Base-by-base conservation (phyloP, 441 rosid species). In the Euphorbia corollata region DNA sequence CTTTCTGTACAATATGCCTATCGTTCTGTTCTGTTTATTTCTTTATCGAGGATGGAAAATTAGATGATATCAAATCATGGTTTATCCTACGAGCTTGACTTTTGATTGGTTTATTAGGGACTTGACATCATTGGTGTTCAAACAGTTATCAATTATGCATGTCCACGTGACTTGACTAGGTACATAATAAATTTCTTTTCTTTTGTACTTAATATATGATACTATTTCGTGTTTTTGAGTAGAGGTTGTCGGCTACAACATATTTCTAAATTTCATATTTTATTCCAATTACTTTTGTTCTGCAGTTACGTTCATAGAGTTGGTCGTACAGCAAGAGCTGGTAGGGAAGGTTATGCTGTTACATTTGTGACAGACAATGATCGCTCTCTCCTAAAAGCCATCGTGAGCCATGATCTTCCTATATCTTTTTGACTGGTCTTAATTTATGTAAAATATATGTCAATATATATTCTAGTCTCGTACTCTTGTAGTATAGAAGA, bases 111-210 rank as follows among this genome's bases (percentile, higher is more conserved):
- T 72, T 69, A 70, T 77, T 15, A 92, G 97, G 99, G 98, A 66
- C 96, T 95, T 74, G 98, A 95, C 75, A 90, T 95, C 71, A 81
- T 92, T 83, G 99, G 99, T 72, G 99, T 95, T 74, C 87, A 92
- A 73, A 90, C 99, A 36, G 97, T 88, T 76, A 90, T 95, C 71
- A 95, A 92, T 73, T 92, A 83, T 79, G 92, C 98, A 59, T 95
- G 99, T 77, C 99, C 99, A 59, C 91, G 95, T 71, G 99, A 94
- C 78, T 84, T 95, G 67, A 90, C 92, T 61, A 90, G 96, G 99
- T 90, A 77, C 50, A 30, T 36, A 8, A 23, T 34, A 20, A 63
- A 50, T 22, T 39, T 15, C 19, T 61, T 61, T 23, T 51, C 68
- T 50, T 55, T 68, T 50, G 61, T 63, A 13, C 67, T 32, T 71